phyloP scores from a whole-genome alignment of 371 early-diverging fungal species.

The Mucor piriformis region DNA sequence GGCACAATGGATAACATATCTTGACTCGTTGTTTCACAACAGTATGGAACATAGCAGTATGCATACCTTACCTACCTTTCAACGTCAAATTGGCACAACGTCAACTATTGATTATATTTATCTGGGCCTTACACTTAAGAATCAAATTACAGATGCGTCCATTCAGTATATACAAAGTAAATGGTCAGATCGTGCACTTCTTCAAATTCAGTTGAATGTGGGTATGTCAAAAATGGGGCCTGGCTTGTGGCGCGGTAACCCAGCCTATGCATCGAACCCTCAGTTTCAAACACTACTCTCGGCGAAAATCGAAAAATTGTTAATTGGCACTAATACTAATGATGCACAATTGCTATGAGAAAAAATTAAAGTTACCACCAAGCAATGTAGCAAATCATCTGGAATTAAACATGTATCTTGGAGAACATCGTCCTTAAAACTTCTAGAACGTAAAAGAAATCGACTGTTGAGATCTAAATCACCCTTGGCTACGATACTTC shows the following conservation, averaged over 20 bases:
- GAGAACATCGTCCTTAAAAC: background rate
- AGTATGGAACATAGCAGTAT: background rate
- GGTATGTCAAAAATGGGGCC: background rate
- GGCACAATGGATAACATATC: background rate
- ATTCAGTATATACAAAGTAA: background rate
- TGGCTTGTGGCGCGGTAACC: background rate
- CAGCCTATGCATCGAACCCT: background rate
- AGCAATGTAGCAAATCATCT: background rate
- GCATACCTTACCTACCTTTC: background rate
- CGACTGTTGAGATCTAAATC: background rate
- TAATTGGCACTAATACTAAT: background rate
- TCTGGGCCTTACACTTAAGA: background rate
- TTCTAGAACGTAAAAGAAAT: background rate
- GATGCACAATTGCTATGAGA: background rate
- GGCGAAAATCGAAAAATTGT: background rate
- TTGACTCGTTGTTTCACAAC: background rate
- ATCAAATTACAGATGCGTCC: background rate
- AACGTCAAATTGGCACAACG: background rate
- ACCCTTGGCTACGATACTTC: background rate
- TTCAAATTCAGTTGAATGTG: background rate
- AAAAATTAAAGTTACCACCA: background rate
- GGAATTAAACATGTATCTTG: background rate
- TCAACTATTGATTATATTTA: slow-evolving; percentile 2
- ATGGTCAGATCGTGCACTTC: slow-evolving; percentile 14
- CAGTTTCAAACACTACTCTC: background rate